Conservation (phyloP, 2,329 filamentous ascomycete species). For the Neofusicoccum ribis region DNA sequence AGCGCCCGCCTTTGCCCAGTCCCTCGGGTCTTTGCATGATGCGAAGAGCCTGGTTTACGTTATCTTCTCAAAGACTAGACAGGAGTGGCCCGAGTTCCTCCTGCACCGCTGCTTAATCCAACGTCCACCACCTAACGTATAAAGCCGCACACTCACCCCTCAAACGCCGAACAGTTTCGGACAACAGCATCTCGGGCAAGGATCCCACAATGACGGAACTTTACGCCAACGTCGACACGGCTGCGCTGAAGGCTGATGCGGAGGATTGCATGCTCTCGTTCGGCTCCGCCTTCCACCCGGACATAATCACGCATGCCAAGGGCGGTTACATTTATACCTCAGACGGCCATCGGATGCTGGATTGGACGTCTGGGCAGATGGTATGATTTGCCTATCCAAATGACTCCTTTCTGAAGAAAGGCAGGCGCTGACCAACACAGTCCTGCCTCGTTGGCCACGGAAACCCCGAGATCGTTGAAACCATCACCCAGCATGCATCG, state of each 20-base stretch:
- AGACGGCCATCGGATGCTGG: conserved; percentile 34
- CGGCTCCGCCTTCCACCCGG: conserved; percentile 27
- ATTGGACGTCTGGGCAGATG: conserved; percentile 35
- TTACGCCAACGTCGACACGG: conserved; percentile 8
- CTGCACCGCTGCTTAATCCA: no score
- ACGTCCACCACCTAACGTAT: not conserved
- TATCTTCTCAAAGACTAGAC: no score
- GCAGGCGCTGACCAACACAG: not conserved
- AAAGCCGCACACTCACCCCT: not conserved
- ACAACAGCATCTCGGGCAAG: not conserved
- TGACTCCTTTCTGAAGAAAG: not conserved
- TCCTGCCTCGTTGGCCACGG: conserved; percentile 32
- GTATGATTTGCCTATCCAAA: not conserved
- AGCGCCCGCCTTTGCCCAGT: no score
- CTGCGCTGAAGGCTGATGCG: conserved; percentile 5
- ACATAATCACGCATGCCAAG: conserved; percentile 32
- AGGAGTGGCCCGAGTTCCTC: no score
- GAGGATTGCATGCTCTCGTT: conserved; percentile 18
- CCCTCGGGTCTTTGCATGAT: no score
- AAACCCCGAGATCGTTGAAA: conserved; percentile 35
- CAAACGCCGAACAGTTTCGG: not conserved
- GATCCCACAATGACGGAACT: not conserved
- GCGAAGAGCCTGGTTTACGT: no score
- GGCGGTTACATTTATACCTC: conserved; percentile 33
- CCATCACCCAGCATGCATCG: conserved; percentile 30